A percentile compares a stretch with the other conserved stretches of the same genome.
Conservation (phyloP, 2,329 filamentous ascomycete species). For the Cucurbitaria berberidis region DNA sequence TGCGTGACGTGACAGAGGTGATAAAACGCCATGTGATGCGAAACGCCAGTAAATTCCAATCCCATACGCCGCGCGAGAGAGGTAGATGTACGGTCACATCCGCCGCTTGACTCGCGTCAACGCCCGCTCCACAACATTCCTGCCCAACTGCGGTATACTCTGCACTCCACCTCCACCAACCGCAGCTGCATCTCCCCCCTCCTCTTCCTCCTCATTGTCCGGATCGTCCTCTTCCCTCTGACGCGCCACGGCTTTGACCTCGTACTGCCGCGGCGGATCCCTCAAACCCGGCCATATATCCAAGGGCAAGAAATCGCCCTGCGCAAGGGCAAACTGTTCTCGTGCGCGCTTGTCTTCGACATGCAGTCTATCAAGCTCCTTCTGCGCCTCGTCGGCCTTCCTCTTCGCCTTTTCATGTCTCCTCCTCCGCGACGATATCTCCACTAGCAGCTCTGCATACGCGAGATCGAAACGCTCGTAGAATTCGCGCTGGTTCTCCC, state of each 20-base stretch:
- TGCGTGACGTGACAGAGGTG: too few relatives aligned
- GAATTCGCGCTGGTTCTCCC: constrained; percentile 78
- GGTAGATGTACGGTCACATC: constrained; percentile 24
- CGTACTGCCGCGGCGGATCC: constrained; percentile 44
- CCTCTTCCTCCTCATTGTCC: constrained; percentile 8
- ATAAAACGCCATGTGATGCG: too few relatives aligned
- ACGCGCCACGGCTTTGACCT: constrained; percentile 34
- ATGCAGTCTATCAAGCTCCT: constrained; percentile 76
- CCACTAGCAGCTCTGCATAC: constrained; percentile 83
- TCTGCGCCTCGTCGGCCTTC: constrained; percentile 78
- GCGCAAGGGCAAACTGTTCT: constrained; percentile 78
- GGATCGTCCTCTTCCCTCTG: constrained; percentile 21
- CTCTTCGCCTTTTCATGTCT: constrained; percentile 76
- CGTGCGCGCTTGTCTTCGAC: constrained; percentile 74
- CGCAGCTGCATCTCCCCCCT: constrained; percentile 17
- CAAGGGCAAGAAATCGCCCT: constrained; percentile 84
- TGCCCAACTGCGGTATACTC: constrained; percentile 44
- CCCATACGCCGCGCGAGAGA: neutral
- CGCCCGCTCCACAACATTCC: constrained; percentile 45
- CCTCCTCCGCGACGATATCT: constrained; percentile 75
- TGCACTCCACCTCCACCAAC: constrained; percentile 22
- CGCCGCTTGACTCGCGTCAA: constrained; percentile 45
- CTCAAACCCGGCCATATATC: constrained; percentile 78
- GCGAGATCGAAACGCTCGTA: constrained; percentile 86
- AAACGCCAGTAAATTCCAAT: neutral